These are phyloP conservation scores for Myrmaecium sp. DNA, from an alignment of 2,329 filamentous ascomycete species.

Conservation along the genomic window DNA sequence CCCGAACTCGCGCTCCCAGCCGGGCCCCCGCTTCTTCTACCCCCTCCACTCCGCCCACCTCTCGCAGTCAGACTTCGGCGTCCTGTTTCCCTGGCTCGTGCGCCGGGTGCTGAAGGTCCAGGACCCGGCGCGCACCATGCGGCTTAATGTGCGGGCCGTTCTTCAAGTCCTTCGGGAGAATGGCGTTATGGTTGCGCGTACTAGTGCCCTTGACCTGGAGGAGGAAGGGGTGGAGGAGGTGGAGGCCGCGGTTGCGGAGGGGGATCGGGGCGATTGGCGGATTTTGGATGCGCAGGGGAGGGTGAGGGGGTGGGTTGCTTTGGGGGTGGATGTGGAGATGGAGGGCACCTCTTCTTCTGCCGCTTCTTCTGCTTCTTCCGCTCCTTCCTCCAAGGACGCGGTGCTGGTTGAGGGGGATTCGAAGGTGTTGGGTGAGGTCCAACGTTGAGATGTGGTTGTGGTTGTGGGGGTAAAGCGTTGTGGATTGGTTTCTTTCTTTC, in stretches of 20 bases:
- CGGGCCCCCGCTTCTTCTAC: conserved; percentile 54
- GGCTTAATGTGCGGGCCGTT: conserved; percentile 69
- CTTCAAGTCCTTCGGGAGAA: conserved; percentile 48
- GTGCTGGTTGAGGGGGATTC: too few species aligned
- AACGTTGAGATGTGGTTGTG: too few species aligned
- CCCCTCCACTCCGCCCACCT: conserved; percentile 59
- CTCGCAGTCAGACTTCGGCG: conserved; percentile 67
- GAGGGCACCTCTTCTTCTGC: too few species aligned
- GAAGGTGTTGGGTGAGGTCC: too few species aligned
- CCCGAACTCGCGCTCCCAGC: conserved; percentile 27
- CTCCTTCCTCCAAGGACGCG: too few species aligned
- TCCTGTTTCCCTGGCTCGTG: conserved; percentile 57
- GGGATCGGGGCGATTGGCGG: conserved; percentile 11
- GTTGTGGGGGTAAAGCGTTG: too few species aligned
- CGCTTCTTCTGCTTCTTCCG: too few species aligned
- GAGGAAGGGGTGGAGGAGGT: conserved; percentile 11
- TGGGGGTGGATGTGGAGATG: conserved; percentile 8
- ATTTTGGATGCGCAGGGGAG: conserved; percentile 15
- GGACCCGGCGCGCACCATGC: conserved; percentile 59
- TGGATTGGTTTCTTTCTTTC: too few species aligned
- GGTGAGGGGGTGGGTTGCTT: conserved; percentile 19
- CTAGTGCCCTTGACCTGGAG: conserved; percentile 23
- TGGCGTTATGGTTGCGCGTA: conserved; percentile 24
- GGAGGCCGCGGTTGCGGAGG: conserved; percentile 3
- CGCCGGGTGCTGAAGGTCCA: conserved; percentile 37